Percentiles rank a stretch among this genome's conserved stretches.
Conservation (phyloP, 148 eudicot genomes). For the Rhododendron williamsianum region DNA sequence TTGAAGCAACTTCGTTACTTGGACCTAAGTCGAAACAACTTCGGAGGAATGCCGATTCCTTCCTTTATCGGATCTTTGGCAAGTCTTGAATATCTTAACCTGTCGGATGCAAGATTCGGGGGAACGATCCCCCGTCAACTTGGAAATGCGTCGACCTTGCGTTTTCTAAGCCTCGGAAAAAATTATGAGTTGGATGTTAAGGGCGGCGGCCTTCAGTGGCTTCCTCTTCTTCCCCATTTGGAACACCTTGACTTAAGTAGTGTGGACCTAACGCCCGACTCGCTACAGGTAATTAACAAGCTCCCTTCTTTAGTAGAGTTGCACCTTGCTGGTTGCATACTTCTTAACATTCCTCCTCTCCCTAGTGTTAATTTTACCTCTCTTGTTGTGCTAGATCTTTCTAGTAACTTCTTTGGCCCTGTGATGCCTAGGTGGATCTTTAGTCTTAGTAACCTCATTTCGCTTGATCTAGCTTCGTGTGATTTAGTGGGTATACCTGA, state of each 20-base stretch:
- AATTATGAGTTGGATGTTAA: not conserved
- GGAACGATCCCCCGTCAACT: not conserved
- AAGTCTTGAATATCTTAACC: not conserved
- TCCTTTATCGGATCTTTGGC: not conserved
- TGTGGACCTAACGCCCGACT: not conserved
- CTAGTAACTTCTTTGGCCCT: not conserved
- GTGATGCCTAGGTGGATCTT: not conserved
- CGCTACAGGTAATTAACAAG: not conserved
- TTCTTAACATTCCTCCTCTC: not conserved
- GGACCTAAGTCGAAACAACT: conserved; percentile 8
- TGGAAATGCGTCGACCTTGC: not conserved
- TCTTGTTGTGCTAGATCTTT: not conserved
- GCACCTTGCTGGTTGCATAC: not conserved
- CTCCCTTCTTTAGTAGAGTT: conserved; percentile 1
- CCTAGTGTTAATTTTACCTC: not conserved
- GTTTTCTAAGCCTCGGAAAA: not conserved
- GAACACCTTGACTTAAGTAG: not conserved
- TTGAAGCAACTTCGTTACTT: conserved; percentile 9
- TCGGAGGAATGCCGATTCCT: not conserved
- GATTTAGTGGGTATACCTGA: not conserved
- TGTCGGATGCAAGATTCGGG: not conserved
- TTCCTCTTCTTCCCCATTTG: not conserved
- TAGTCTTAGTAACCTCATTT: not conserved
- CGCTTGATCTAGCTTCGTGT: not conserved
- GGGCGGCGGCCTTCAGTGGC: not conserved